These are phyloP conservation scores for Hamigera avellanea DNA, from an alignment of 495 filamentous ascomycete genomes.

Conservation along the genomic window DNA sequence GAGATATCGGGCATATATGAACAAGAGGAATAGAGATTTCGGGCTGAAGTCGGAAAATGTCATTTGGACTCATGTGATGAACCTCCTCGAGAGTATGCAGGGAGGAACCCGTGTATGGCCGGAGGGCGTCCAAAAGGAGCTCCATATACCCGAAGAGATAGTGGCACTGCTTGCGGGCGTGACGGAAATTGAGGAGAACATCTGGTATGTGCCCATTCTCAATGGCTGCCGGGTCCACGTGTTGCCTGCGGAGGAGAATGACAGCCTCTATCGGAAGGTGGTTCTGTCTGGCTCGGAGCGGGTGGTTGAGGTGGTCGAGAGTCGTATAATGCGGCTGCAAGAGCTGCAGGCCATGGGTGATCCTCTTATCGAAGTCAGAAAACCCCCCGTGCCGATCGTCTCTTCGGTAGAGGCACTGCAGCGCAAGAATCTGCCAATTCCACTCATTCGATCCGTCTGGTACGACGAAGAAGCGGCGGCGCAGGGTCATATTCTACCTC, in stretches of 20 bases:
- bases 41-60: neutral
- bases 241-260: constrained; percentile 16
- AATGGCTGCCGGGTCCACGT: constrained; percentile 32
- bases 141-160: constrained; percentile 29
- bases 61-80: constrained; percentile 17
- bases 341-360: constrained; percentile 15
- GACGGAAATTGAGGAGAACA: constrained; percentile 23
- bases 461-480: neutral
- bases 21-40: neutral
- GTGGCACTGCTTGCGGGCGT: constrained; percentile 23
- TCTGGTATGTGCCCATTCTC: constrained; percentile 22
- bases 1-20: constrained; percentile 15
- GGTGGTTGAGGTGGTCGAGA: constrained; percentile 19
- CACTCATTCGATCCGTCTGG: constrained; percentile 27
- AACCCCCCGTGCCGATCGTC: constrained; percentile 20
- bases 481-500: constrained; percentile 7
- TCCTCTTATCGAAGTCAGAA: constrained; percentile 19
- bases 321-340: constrained; percentile 12
- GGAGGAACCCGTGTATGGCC: constrained; percentile 5
- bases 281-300: constrained; percentile 23
- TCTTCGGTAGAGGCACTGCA: constrained; percentile 12
- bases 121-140: constrained; percentile 14
- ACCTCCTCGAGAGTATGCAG: constrained; percentile 15
- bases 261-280: constrained; percentile 23
- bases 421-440: constrained; percentile 9